phyloP scores from a whole-genome alignment of 768 basidiomycete genomes.

The Amanita molliuscula region DNA sequence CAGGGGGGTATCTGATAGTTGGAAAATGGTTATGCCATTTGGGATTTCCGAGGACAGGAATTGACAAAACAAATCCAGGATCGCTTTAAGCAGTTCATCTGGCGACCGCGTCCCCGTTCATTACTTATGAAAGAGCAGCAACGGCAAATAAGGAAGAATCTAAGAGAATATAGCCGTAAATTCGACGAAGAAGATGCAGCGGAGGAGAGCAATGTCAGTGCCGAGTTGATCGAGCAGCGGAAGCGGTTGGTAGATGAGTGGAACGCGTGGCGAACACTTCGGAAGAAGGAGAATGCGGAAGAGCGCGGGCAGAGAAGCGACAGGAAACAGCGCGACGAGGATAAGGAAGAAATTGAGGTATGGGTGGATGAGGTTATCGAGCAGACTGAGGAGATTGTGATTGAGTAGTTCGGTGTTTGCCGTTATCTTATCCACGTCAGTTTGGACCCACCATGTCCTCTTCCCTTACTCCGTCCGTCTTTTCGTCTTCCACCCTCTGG shows the following conservation, averaged over 20 bases:
- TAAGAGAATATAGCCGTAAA: slow-evolving; percentile 80
- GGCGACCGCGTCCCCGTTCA: slow-evolving; percentile 92
- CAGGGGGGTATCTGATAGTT: slow-evolving; percentile 41
- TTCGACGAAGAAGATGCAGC: slow-evolving; percentile 98
- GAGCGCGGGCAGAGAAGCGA: slow-evolving; percentile 33
- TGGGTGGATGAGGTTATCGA: slow-evolving; percentile 92
- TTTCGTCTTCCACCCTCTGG: slow-evolving; percentile 57
- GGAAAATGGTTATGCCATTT: slow-evolving; percentile 92
- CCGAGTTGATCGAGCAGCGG: slow-evolving; percentile 83
- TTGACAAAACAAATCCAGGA: slow-evolving; percentile 83
- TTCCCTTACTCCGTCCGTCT: slow-evolving; percentile 10
- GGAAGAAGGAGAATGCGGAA: slow-evolving; percentile 55
- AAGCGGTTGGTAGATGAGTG: slow-evolving; percentile 95
- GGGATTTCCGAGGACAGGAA: slow-evolving; percentile 98
- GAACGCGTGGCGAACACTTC: slow-evolving; percentile 89
- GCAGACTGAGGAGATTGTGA: slow-evolving; percentile 76
- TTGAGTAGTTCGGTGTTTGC: slow-evolving; percentile 33
- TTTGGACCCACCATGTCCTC: slow-evolving; percentile 1
- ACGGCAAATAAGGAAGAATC: slow-evolving; percentile 74
- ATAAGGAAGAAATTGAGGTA: slow-evolving; percentile 86
- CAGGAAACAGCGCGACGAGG: slow-evolving; percentile 19
- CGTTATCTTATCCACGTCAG: slow-evolving; percentile 37
- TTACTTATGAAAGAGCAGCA: slow-evolving; percentile 84
- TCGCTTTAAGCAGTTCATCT: slow-evolving; percentile 97
- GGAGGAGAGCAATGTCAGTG: slow-evolving; percentile 90